These are phyloP conservation scores for Elongisporangium anandrum DNA, from an alignment of 352 stramenopile species.

Conservation along the genomic window DNA sequence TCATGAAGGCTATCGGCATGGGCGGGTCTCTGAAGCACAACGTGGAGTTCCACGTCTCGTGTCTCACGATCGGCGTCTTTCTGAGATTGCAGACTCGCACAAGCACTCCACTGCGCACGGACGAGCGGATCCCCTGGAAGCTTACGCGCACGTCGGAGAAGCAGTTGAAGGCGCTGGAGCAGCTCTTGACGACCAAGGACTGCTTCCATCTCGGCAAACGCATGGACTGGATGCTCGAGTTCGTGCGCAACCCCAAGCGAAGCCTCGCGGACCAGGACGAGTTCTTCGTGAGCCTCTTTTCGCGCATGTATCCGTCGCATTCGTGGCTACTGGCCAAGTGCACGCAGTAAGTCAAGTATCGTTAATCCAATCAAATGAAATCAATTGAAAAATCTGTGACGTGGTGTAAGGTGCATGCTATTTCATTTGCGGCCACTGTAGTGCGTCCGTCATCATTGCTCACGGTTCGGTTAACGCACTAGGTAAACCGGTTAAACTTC, in stretches of 20 bases:
- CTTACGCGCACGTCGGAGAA: constrained; percentile 79
- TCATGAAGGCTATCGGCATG: constrained; percentile 86
- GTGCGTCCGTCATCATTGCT: too few species aligned
- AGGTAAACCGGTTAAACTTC: background rate
- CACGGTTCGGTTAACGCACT: background rate
- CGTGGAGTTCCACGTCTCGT: constrained; percentile 76
- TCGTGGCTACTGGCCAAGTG: constrained; percentile 79
- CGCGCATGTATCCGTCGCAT: constrained; percentile 76
- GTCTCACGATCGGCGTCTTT: constrained; percentile 71
- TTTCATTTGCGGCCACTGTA: too few species aligned
- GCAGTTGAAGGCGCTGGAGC: constrained; percentile 63
- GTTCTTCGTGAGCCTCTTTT: constrained; percentile 83
- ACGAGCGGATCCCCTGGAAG: constrained; percentile 77
- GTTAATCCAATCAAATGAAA: too few species aligned
- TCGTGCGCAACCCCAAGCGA: constrained; percentile 53
- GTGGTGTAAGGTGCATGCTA: background rate
- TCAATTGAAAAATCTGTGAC: constrained; percentile 1
- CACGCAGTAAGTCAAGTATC: constrained; percentile 27
- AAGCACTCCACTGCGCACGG: constrained; percentile 54
- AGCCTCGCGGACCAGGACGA: constrained; percentile 83
- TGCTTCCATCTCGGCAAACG: constrained; percentile 71
- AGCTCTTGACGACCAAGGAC: constrained; percentile 71
- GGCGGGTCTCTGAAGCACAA: constrained; percentile 69
- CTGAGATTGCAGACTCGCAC: constrained; percentile 75
- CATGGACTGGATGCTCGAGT: constrained; percentile 69